Evolutionary conservation across 768 basidiomycete genomes (phyloP), one percentile per base, ranked within the genome.

Genomic region (Podaxis carcinomalis): DNA sequence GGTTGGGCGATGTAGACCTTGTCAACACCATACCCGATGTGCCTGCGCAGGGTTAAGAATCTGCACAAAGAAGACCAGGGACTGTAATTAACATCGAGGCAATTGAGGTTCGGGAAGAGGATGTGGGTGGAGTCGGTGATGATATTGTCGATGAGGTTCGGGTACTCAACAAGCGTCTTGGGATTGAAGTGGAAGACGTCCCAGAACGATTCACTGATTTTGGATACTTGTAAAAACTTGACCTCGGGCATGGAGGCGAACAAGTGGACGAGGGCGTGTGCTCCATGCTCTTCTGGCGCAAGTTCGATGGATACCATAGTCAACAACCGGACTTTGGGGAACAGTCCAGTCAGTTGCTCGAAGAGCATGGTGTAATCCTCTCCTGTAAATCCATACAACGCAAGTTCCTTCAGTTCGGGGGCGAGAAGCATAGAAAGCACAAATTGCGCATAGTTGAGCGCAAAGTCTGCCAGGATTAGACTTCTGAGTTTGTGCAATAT

Each of bases 391-490:
- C 79, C 78, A 78, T 84, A 80, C 25, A 91, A 67, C 3, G 83
- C 83, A 39, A 91, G 71, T 64, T 84, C 83, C 59, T 77, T 76
- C 32, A 89, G 68, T 52, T 81, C 76, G 5, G 88, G 87, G 1
- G 84, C 84, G n/a, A 71, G 66, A 62, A 92, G 73, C 44, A 81
- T 80, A 25, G 74, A 68, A 25, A 83, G 66, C 57, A 83, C 65
- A 68, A 77, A 83, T 51, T 74, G 67, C 16, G 79, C 82, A 68
- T 83, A 87, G 1, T 66, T 44, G 42, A 78, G 68, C 61, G 71
- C 80, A 70, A 85, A 80, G 66, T 85, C 83, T 19, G 84, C 85
- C n/a, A 89, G 63, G 42, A 82, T 73, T 13, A 91, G 73, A 46
- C 77, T 78, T 61, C 75, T 78, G 11, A 91, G 77, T 32, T 74